These are phyloP conservation scores for Kodamaea leandrae DNA, from an alignment of 805 yeast genomes.

Conservation along the genomic window DNA sequence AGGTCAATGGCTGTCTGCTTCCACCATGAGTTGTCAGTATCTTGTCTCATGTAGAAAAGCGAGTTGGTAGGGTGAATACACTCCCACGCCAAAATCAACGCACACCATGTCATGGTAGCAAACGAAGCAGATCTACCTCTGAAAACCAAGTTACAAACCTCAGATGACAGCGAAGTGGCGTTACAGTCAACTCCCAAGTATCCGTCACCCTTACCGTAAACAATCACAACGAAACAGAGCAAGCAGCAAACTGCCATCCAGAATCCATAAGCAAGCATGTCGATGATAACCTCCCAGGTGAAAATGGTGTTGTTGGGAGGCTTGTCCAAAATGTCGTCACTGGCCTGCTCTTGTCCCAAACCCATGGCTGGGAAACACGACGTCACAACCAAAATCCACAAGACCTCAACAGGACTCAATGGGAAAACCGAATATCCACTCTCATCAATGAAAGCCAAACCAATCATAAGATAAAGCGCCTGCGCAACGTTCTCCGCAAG, in stretches of 20 bases:
- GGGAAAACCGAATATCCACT: conserved; percentile 75
- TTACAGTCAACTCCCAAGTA: conserved; percentile 67
- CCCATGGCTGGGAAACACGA: conserved; percentile 87
- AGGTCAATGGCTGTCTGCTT: conserved; percentile 61
- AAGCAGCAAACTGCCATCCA: conserved; percentile 72
- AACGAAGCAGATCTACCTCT: conserved; percentile 75
- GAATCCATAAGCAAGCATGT: conserved; percentile 71
- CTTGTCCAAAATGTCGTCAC: conserved; percentile 58
- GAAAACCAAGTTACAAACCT: conserved; percentile 60
- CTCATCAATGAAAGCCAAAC: conserved; percentile 65
- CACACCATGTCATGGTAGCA: conserved; percentile 84
- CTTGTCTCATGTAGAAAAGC: conserved; percentile 68
- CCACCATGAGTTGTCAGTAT: conserved; percentile 51
- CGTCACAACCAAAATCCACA: conserved; percentile 77
- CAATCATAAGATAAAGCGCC: conserved; percentile 65
- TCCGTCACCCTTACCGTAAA: conserved; percentile 68
- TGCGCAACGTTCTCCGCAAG: conserved; percentile 67
- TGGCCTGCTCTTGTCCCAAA: conserved; percentile 65
- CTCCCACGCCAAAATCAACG: conserved; percentile 80
- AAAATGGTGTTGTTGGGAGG: conserved; percentile 67
- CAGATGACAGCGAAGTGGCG: conserved; percentile 32
- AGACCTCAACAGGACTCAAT: conserved; percentile 69
- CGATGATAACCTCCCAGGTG: conserved; percentile 63
- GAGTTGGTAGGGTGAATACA: conserved; percentile 71
- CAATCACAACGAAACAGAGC: conserved; percentile 59